phyloP scores from a whole-genome alignment of 495 filamentous ascomycete genomes.

The Emericellopsis terricola region DNA sequence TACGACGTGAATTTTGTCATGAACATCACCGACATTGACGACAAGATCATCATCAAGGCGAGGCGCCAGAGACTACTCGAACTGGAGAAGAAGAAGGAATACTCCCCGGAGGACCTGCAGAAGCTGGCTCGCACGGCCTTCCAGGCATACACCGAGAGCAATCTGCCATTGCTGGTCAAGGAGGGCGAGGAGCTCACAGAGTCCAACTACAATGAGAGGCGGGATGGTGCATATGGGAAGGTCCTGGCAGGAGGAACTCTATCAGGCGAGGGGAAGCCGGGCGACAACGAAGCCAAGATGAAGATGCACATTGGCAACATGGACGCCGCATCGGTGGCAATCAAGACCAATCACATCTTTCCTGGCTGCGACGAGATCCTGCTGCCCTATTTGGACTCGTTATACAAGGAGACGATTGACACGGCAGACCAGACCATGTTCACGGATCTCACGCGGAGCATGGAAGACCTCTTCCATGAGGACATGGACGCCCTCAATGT shows the following conservation, averaged over 20 bases:
- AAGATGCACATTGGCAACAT: constrained; percentile 87
- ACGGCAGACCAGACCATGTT: constrained; percentile 52
- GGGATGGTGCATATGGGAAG: constrained; percentile 41
- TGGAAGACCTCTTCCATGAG: constrained; percentile 64
- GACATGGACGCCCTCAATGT: constrained; percentile 83
- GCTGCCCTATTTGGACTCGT: constrained; percentile 65
- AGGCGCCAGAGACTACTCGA: constrained; percentile 64
- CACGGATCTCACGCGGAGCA: constrained; percentile 61
- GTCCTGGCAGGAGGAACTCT: constrained; percentile 47
- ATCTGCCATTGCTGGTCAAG: constrained; percentile 43
- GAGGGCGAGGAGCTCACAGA: constrained; percentile 18
- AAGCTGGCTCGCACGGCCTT: constrained; percentile 50
- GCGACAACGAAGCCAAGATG: constrained; percentile 64
- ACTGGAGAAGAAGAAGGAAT: constrained; percentile 24
- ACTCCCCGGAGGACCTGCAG: constrained; percentile 20
- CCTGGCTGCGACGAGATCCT: constrained; percentile 46
- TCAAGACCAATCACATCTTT: constrained; percentile 26
- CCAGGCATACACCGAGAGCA: constrained; percentile 53
- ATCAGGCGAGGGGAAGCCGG: constrained; percentile 36
- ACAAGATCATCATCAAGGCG: constrained; percentile 74
- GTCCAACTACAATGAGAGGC: constrained; percentile 33
- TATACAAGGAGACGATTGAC: constrained; percentile 58
- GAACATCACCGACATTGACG: constrained; percentile 87
- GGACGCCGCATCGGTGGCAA: constrained; percentile 37
- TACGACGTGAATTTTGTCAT: constrained; percentile 83